Base-by-base conservation (phyloP, 2,329 filamentous ascomycete genomes). In the Emydomyces testavorans region DNA sequence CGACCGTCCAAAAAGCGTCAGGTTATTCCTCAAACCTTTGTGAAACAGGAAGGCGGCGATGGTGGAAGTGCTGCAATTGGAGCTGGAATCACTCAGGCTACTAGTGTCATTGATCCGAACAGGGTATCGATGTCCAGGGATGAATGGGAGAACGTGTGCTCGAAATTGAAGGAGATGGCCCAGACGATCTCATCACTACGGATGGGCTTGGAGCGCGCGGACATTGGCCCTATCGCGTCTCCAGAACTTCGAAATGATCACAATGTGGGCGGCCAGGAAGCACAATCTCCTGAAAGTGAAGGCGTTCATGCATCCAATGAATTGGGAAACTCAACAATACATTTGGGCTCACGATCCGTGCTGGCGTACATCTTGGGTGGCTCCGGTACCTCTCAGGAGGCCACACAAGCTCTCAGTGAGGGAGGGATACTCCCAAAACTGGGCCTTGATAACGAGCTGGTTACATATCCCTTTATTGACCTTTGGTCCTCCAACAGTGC, bases 401-500 rank as follows among this genome's bases (percentile, higher is more conserved):
- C 56, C 1, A 53, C 69, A 3, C 72, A 77, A 53, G 73, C 78
- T 41, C 62, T 80, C 16, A 62, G 80, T 37, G 76, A 78, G 54
- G 77, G 77, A 54, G 77, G 75, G 39, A 77, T 81, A 53, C 62
- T 81, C 18, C 77, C 78, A 0, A 75, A 80, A 47, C 71, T 81
- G 49, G 78, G 78, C 2, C 66, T 81, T 28, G 78, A 80, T 57
- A 80, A 81, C 54, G 77, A 80, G 56, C 77, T 73, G 31, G 76
- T 76, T 3, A 80, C 77, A 6, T 81, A 81, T 57, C 78, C 78
- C 5, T 81, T 81, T 55, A 76, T 81, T 23, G 78, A 80, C 56
- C 63, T 81, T 2, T 81, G 77, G 77, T 78, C 78, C 4, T 76
- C 75, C 1, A 76, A 79, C 49, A 76, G 74, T 42, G 77, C 75